Percentiles rank a stretch among this genome's conserved stretches.
Conservation (phyloP, 2,329 filamentous ascomycete genomes). For the Colletotrichum sp. region DNA sequence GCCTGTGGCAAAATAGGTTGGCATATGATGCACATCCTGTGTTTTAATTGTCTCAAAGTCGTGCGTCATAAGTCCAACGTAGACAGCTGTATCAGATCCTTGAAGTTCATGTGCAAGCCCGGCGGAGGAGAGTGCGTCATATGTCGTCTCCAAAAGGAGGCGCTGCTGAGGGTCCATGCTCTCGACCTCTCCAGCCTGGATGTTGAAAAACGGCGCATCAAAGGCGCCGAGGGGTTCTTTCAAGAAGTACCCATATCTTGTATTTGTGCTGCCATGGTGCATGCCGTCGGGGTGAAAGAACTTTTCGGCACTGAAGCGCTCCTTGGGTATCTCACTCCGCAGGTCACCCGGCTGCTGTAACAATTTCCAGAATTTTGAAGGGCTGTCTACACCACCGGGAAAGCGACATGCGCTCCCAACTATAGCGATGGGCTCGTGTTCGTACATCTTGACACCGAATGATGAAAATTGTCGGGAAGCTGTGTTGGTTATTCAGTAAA, state of each 20-base stretch:
- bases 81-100: background rate
- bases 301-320: background rate
- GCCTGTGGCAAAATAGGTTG: conserved; percentile 35
- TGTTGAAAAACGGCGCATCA: conserved; percentile 34
- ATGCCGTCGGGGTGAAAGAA: background rate
- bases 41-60: conserved; percentile 29
- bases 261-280: conserved; percentile 24
- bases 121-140: conserved; percentile 32
- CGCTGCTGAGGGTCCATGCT: conserved; percentile 40
- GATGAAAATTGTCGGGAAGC: background rate
- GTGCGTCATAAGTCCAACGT: conserved; percentile 25
- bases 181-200: conserved; percentile 29
- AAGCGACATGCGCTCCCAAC: conserved; percentile 27
- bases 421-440: conserved; percentile 26
- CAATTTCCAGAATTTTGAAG: conserved; percentile 25
- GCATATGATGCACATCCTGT: conserved; percentile 26
- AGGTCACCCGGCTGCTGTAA: conserved; percentile 13
- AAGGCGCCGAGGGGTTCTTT: conserved; percentile 22
- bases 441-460: background rate
- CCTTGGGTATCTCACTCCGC: background rate
- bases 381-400: conserved; percentile 23
- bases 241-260: conserved; percentile 24
- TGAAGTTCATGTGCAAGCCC: conserved; percentile 12
- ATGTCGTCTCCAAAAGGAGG: conserved; percentile 35
- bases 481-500: background rate